Percentiles rank a stretch among this genome's conserved stretches.
Evolutionary conservation across 768 basidiomycete genomes (phyloP).

Genomic region (Lactarius akahatsu): DNA sequence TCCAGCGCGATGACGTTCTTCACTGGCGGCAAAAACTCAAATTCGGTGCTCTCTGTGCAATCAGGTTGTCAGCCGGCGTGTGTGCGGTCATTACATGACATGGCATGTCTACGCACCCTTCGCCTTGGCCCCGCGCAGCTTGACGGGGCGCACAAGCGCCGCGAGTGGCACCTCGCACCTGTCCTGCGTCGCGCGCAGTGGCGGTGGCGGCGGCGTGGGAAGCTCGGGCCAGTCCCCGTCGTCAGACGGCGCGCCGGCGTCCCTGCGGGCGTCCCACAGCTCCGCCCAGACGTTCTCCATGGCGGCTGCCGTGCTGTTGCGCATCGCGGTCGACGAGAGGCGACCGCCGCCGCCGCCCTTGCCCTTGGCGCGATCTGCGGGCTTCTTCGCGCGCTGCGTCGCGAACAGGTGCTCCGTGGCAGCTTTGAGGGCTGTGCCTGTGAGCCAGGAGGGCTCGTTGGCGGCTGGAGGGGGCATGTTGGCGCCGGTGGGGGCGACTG

Average conservation of each 20-base stretch:
- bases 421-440: slow-evolving; percentile 19
- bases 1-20: slow-evolving; percentile 60
- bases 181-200: slow-evolving; percentile 19
- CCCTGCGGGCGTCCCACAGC: slow-evolving; percentile 16
- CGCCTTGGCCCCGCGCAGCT: slow-evolving; percentile 33
- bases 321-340: not conserved
- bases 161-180: slow-evolving; percentile 32
- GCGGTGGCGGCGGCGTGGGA: not conserved
- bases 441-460: slow-evolving; percentile 19
- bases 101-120: slow-evolving; percentile 39
- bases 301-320: not conserved
- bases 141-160: slow-evolving; percentile 32
- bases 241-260: not conserved
- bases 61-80: not conserved
- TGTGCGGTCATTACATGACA: not conserved
- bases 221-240: slow-evolving; percentile 25
- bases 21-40: slow-evolving; percentile 54
- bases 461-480: not conserved
- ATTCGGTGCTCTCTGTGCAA: slow-evolving; percentile 45
- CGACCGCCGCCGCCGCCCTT: not conserved
- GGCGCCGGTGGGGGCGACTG: not conserved
- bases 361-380: slow-evolving; percentile 27
- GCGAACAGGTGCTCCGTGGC: slow-evolving; percentile 22
- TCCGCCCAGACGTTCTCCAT: slow-evolving; percentile 19
- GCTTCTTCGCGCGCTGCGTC: slow-evolving; percentile 28